A percentile compares a stretch with the other conserved stretches of the same genome.
Evolutionary conservation across 148 eudicot species (phyloP).

Genomic region (Chenopodium quinoa): DNA sequence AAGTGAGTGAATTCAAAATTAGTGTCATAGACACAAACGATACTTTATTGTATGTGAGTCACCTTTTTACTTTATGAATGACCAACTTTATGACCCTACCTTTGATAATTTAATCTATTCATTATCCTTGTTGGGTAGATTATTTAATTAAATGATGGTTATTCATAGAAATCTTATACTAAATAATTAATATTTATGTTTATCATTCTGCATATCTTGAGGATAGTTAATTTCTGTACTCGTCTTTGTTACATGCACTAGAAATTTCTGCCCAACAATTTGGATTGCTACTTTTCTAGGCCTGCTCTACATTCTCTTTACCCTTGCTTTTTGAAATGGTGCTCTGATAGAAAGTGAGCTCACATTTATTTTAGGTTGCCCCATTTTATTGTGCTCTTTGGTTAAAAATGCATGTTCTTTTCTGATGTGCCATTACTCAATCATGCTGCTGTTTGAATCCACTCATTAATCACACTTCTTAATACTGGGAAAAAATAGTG

Average conservation of each 20-base stretch:
- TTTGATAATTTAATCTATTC: not conserved
- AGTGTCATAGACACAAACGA: not conserved
- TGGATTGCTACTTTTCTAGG: not conserved
- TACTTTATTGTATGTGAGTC: not conserved
- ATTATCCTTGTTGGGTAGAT: not conserved
- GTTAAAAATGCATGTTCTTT: not conserved
- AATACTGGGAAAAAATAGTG: too few relatives aligned
- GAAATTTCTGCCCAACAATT: not conserved
- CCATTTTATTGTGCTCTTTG: not conserved
- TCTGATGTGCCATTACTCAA: not conserved
- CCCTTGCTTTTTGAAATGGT: not conserved
- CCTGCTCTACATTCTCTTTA: not conserved
- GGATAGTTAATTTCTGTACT: not conserved
- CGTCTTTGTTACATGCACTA: not conserved
- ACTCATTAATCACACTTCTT: not conserved
- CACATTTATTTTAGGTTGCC: not conserved
- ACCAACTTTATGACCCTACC: not conserved
- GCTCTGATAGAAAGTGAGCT: not conserved
- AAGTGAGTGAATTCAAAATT: not conserved
- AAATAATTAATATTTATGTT: too few relatives aligned
- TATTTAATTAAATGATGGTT: not conserved
- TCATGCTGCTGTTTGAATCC: not conserved
- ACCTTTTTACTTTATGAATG: not conserved
- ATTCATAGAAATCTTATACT: not conserved
- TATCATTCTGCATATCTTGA: not conserved